phyloP scores from a whole-genome alignment of 495 filamentous ascomycete genomes.

The Penicillium atrosanguineum region DNA sequence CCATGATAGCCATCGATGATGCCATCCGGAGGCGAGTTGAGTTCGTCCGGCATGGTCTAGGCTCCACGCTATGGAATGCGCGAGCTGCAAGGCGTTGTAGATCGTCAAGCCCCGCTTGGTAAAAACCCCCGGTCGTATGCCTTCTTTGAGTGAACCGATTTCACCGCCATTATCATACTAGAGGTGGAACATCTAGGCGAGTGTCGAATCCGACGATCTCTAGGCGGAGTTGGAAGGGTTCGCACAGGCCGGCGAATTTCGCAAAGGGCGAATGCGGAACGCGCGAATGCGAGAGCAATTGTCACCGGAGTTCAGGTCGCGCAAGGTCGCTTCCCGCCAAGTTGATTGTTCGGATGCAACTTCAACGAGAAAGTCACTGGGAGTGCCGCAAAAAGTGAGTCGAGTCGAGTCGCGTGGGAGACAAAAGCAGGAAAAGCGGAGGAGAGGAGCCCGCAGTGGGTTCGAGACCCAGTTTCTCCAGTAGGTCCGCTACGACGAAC shows the following conservation, averaged over 20 bases:
- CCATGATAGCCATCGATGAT: conserved; percentile 36
- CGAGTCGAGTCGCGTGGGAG: background rate
- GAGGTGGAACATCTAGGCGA: conserved; percentile 7
- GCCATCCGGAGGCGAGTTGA: conserved; percentile 31
- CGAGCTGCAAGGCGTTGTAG: background rate
- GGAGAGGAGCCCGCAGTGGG: conserved; percentile 4
- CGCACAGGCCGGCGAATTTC: background rate
- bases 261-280: no score
- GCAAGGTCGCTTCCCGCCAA: conserved; percentile 4
- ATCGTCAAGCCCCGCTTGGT: conserved; percentile 5
- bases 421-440: conserved; percentile 1
- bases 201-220: background rate
- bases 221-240: background rate
- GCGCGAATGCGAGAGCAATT: background rate
- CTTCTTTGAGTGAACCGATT: conserved; percentile 7
- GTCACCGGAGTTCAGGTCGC: conserved; percentile 2
- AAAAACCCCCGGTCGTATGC: conserved; percentile 6
- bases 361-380: background rate
- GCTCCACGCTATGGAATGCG: background rate
- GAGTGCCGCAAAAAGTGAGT: background rate
- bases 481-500: background rate
- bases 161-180: conserved; percentile 15
- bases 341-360: conserved; percentile 11
- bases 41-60: conserved; percentile 8
- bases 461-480: conserved; percentile 4